Evolutionary conservation across 495 filamentous ascomycete genomes (phyloP).

Genomic region (Friedmanniomyces endolithicus): DNA sequence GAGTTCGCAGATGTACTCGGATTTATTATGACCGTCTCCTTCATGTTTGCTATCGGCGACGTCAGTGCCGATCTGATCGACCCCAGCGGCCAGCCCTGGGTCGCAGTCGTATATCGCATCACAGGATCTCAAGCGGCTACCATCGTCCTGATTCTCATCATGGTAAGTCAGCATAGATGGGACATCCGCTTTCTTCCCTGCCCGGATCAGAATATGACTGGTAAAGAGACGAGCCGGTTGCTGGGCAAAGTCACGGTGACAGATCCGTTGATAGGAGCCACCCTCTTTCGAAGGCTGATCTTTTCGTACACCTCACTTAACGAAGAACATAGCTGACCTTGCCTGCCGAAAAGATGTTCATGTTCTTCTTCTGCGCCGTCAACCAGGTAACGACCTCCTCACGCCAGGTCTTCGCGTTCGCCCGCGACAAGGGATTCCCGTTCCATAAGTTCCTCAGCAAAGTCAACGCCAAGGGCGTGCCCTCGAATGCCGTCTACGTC

Average conservation of each 20-base stretch:
- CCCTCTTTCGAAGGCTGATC: too few species aligned
- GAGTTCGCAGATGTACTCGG: background rate
- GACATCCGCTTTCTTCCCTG: too few species aligned
- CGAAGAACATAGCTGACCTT: too few species aligned
- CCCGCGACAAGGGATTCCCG: slow-evolving; percentile 42
- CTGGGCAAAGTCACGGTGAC: too few species aligned
- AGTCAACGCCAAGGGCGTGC: background rate
- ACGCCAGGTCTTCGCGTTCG: slow-evolving; percentile 49
- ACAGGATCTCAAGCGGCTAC: background rate
- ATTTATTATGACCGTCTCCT: too few species aligned
- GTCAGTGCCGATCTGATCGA: background rate
- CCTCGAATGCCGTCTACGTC: slow-evolving; percentile 26
- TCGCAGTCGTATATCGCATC: background rate
- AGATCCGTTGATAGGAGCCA: too few species aligned
- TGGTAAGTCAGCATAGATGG: too few species aligned
- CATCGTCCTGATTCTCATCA: background rate
- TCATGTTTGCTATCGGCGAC: background rate
- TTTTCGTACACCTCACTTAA: too few species aligned
- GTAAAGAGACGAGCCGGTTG: too few species aligned
- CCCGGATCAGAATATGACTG: too few species aligned
- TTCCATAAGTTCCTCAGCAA: slow-evolving; percentile 38
- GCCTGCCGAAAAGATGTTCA: too few species aligned
- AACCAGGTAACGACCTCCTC: slow-evolving; percentile 24
- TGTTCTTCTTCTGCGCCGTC: background rate
- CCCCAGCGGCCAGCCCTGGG: background rate